Evolutionary conservation across 2,329 filamentous ascomycete species (phyloP), one percentile per base, ranked within the genome.

Genomic region (Alternaria panax): DNA sequence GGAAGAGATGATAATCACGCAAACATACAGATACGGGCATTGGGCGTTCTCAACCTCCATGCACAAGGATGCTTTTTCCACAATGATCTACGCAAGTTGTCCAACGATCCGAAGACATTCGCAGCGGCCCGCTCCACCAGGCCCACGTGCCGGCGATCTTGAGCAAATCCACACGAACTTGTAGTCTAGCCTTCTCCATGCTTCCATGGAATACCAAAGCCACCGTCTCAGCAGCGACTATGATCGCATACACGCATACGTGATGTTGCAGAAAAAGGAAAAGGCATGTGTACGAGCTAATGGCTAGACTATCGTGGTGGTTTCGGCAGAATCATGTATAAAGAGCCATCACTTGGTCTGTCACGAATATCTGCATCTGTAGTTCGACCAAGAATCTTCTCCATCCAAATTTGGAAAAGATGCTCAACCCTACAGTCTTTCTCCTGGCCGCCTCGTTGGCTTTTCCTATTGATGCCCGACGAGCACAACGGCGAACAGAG

Each of bases 161-260:
- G 3, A 41, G 20, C 11, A 41, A 7, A 18, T 40, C 18, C 11
- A 22, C 38, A 40, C 5, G 8, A 11, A 6, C 20, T n/a, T 41
- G 2, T 14, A 2, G 38, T 9, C 38, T 5, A 41, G 20, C 38
- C 20, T 12, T 1, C 20, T n/a, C 20, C 36, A 40, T 9, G 20
- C 11, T 40, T 22, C 18, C 12, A 41, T 24, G 38, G 20, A 24
- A 24, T 24, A 7, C 12, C 11, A 5, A 24, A 16, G 20, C 20
- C 11, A 8, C 20, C 12, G 16, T 41, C 1, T 0, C 0, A 24
- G 11, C 9, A 41, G 38, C 12, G 0, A 8, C 3, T 8, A 3
- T 24, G 8, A 11, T 16, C 20, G 16, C 38, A 16, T 14, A 20
- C 38, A 41, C 20, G 9, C 12, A 8, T 16, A 24, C 5, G 20